Base-by-base conservation (phyloP, 2,329 filamentous ascomycete genomes). In the Gremmenia infestans region DNA sequence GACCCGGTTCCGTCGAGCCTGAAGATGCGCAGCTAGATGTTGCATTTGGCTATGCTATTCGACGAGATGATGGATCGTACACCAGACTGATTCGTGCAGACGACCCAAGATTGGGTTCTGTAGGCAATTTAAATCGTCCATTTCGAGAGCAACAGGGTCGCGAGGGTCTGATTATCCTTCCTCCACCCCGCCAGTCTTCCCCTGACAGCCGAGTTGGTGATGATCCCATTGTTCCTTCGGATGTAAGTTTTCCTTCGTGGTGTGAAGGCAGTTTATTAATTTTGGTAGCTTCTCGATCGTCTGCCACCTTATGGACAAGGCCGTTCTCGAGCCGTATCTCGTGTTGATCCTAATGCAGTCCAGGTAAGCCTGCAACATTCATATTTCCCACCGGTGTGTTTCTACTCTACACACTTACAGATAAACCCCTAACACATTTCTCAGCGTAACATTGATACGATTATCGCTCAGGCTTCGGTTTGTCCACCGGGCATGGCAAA, bases 71-170 rank as follows among this genome's bases (percentile, higher is more conserved):
- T 56, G 81, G 81, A 3, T 70, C 72, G 48, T 79, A 75, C 56
- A 83, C 81, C 5, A 73, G 77, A 3, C 74, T 85, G 0, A 71
- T 85, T 14, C 80, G 80, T 0, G 81, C 78, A 0, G 82, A 85
- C 58, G 72, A 75, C 9, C 28, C 28, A 32, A 73, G 77, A 3
- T 74, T 85, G 0, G 71, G 85, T 12, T 79, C 80, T 0, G 81
- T 78, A 0, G 82, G 85, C 59, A 72, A 75, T 70, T 68, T 85
- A 11, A 50, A 50, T 1, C 37, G 22, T 4, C 75, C 77, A 45
- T 50, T 28, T 1, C 48, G 45, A 6, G 45, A 48, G 14, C 22
- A 23, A 17, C 60, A 64, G 53, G 63, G 65, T 4, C 54, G 65
- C n/a, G 66, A 70, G 42, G 67, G 67, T 5, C 42, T 70, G 8